Conservation (phyloP, 495 filamentous ascomycete species). For the Neurospora sp. region DNA sequence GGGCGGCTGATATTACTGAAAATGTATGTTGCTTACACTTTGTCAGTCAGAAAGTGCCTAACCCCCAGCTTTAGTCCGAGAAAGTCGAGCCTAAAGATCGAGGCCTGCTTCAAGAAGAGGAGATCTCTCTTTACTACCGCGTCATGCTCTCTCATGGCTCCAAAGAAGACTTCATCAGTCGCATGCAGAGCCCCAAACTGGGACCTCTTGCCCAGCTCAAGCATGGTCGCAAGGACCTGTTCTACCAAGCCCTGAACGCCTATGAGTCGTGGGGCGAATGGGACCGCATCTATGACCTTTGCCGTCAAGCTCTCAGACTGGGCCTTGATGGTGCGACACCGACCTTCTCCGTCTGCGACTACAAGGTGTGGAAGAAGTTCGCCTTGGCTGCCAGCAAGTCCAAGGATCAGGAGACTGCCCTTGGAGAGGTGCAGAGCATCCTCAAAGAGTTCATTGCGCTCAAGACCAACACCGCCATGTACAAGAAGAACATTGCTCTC, state of each 20-base stretch:
- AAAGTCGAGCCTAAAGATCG: constrained; percentile 18
- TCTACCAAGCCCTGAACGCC: constrained; percentile 17
- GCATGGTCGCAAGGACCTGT: constrained; percentile 22
- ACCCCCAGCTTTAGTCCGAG: constrained; percentile 8
- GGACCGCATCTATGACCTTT: constrained; percentile 24
- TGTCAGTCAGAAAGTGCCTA: not conserved
- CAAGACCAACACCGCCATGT: constrained; percentile 18
- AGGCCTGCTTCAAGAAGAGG: constrained; percentile 24
- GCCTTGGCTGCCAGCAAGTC: constrained; percentile 20
- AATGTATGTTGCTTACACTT: constrained; percentile 13
- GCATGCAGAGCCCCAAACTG: constrained; percentile 18
- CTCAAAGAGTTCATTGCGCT: constrained; percentile 19
- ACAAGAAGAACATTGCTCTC: constrained; percentile 24
- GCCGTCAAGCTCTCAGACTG: constrained; percentile 15
- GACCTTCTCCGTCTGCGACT: constrained; percentile 25
- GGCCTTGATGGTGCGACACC: constrained; percentile 15
- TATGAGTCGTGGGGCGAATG: constrained; percentile 23
- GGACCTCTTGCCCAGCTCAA: constrained; percentile 21
- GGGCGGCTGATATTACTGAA: constrained; percentile 31
- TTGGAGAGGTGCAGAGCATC: constrained; percentile 18
- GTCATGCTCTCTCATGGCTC: constrained; percentile 19
- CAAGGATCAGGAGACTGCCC: constrained; percentile 15
- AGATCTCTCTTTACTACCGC: constrained; percentile 24
- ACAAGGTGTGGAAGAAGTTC: constrained; percentile 21
- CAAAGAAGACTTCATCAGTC: constrained; percentile 19